Percentiles rank a stretch among this genome's conserved stretches.
phyloP scores from a whole-genome alignment of 257 asterid species.

The Cordia subcordata region DNA sequence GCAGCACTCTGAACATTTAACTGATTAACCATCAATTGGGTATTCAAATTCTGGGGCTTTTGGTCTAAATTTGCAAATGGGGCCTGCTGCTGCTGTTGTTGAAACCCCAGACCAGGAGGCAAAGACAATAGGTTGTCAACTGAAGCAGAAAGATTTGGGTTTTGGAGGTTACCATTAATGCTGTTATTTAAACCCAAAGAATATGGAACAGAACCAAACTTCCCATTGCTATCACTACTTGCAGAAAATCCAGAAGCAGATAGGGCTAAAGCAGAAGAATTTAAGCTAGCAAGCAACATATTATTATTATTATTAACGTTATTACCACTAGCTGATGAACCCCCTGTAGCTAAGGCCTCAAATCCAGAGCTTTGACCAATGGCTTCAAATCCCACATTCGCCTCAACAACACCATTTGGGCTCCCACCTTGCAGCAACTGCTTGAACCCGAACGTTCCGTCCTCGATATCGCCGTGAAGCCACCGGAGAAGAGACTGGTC shows the following conservation, averaged over 20 bases:
- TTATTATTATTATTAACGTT: slow-evolving; percentile 8
- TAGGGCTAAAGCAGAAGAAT: slow-evolving; percentile 9
- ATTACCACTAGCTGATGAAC: slow-evolving; percentile 7
- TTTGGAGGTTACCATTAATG: slow-evolving; percentile 4
- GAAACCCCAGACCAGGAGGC: slow-evolving; percentile 6
- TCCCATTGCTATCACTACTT: slow-evolving; percentile 14
- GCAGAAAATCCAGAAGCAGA: slow-evolving; percentile 14
- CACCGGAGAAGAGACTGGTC: slow-evolving; percentile 37
- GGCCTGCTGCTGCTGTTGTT: slow-evolving; percentile 12
- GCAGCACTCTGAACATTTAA: slow-evolving; percentile 11
- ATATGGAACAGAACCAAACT: slow-evolving; percentile 12
- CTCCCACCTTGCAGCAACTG: slow-evolving; percentile 24
- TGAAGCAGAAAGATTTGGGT: slow-evolving; percentile 11
- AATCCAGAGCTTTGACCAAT: slow-evolving; percentile 17
- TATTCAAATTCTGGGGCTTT: slow-evolving; percentile 10
- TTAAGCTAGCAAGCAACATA: slow-evolving; percentile 4
- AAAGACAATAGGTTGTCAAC: neutral
- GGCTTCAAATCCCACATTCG: slow-evolving; percentile 22
- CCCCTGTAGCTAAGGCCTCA: slow-evolving; percentile 14
- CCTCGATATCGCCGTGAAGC: slow-evolving; percentile 31
- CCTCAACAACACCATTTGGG: slow-evolving; percentile 11
- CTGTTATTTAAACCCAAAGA: slow-evolving; percentile 1
- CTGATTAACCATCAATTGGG: slow-evolving; percentile 8
- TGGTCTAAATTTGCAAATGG: slow-evolving; percentile 13
- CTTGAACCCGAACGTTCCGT: slow-evolving; percentile 22